Evolutionary conservation across 129 eudicot genomes (phyloP), one percentile per base, ranked within the genome.

Genomic region (Arctium minus): DNA sequence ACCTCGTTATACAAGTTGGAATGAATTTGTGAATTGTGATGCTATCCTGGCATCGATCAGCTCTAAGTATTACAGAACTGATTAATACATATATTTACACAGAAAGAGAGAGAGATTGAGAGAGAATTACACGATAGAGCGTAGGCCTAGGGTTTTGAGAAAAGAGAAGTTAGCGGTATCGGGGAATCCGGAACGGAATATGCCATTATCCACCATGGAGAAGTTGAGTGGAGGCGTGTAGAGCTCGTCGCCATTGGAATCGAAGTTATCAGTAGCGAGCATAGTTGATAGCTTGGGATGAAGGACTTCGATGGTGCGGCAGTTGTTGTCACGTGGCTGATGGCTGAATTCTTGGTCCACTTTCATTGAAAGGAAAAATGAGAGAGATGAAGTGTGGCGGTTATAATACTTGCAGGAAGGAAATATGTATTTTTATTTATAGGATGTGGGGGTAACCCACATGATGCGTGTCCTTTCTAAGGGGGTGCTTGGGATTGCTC

Each of bases 221-320:
- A 92, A 92, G 79, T 92, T 90, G n/a, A 92, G 79, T 5, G 94
- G 97, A 37, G 97, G 97, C 30, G 89, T 87, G 77, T 77, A 89
- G 8, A 86, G 72, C 64, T 82, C 92, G 3, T 83, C 86, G 69
- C 76, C 87, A 13, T 67, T 74, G 3, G 80, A 68, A 84, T 84
- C 84, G 32, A 79, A 35, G 3, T 46, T 84, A 27, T 84, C 76
- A 37, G 32, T 44, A 5, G 82, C 38, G 29, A 60, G 68, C n/a
- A 30, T 15, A 27, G 73, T 37, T 15, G 86, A 76, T 48, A 36
- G 74, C 67, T 83, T 83, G 2, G 53, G 31, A 6, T 29, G 82
- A 70, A 73, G 80, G 11, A 73, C 72, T 44, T 79, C 76, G 70
- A 79, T 73, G 15, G 72, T 84, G 6, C 72, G 79, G 71, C 80